These are phyloP conservation scores for Bryum argenteum DNA, from an alignment of 225 moss, liverwort and hornwort genomes.

Conservation along the genomic window DNA sequence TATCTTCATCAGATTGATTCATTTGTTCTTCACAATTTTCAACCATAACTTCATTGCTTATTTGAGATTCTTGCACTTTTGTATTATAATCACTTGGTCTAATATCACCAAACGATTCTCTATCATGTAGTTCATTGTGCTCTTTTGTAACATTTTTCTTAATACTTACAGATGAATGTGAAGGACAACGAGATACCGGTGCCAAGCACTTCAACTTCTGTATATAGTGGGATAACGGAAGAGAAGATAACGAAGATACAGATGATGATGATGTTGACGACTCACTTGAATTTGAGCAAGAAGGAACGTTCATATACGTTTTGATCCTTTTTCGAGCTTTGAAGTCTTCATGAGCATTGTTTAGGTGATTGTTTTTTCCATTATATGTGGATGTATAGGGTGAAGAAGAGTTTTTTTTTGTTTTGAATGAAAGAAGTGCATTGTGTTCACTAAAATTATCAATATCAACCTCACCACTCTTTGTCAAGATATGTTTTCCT, in stretches of 20 bases:
- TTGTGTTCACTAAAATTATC: background rate
- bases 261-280: slow-evolving; percentile 63
- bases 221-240: slow-evolving; percentile 85
- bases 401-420: background rate
- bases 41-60: rapidly evolving
- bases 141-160: background rate
- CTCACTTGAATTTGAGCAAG: slow-evolving; percentile 44
- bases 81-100: background rate
- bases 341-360: slow-evolving; percentile 38
- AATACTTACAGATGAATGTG: slow-evolving; percentile 16
- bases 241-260: slow-evolving; percentile 70
- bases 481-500: background rate
- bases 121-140: background rate
- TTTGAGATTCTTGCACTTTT: background rate
- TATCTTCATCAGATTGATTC: background rate
- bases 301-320: slow-evolving; percentile 28
- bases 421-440: background rate
- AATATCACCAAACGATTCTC: background rate
- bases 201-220: slow-evolving; percentile 73
- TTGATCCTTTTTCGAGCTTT: slow-evolving; percentile 41
- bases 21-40: background rate
- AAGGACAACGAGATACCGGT: slow-evolving; percentile 49
- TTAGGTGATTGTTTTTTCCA: background rate
- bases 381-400: background rate
- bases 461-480: background rate